Base-by-base conservation (phyloP, 2,329 filamentous ascomycete genomes). In the Neonectria hederae region DNA sequence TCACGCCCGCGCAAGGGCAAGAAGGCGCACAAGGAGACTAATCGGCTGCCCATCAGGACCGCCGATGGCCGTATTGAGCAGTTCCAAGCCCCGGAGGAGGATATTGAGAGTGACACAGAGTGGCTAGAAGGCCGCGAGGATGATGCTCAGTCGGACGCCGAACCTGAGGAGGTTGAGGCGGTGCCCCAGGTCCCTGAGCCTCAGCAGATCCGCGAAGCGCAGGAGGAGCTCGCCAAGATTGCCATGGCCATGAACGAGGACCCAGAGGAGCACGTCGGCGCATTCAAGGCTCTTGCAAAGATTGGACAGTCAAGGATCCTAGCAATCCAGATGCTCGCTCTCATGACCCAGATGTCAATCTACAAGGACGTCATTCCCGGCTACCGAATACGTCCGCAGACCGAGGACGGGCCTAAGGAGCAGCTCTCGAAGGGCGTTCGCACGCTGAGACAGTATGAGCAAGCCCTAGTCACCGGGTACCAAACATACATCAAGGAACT, bases 281-380 rank as follows among this genome's bases (percentile, higher is more conserved):
- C 90, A 21, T 90, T 98, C 82, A 94, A 92, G 77, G 87, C 87
- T 5, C 82, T 98, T 72, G 90, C 90, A 32, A 87, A 91, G 72
- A 87, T 97, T 70, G 90, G 90, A 21, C 84, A 89, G 59, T 90
- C 91, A 8, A 83, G 84, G 14, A 89, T 94, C 66, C 78, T 87
- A 14, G 89, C 91, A 2, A 90, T 99, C 56, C 90, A 92, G 81
- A 97, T 97, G 79, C 85, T 99, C 65, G 90, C 92, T 7, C 82
- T 99, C 68, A 92, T 90, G 52, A 93, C 96, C 22, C 94, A 97
- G 79, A 86, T 96, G 76, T 88, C 94, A 0, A 89, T 98, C 13
- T 99, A 95, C 84, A 97, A 95, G 78, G 96, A 98, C 79, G 87
- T 97, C 51, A 98, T 99, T 63, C 96, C 96, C 0, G 96, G 96